These are phyloP conservation scores for Vicia faba DNA, from an alignment of 306 rosid genomes.

Conservation along the genomic window DNA sequence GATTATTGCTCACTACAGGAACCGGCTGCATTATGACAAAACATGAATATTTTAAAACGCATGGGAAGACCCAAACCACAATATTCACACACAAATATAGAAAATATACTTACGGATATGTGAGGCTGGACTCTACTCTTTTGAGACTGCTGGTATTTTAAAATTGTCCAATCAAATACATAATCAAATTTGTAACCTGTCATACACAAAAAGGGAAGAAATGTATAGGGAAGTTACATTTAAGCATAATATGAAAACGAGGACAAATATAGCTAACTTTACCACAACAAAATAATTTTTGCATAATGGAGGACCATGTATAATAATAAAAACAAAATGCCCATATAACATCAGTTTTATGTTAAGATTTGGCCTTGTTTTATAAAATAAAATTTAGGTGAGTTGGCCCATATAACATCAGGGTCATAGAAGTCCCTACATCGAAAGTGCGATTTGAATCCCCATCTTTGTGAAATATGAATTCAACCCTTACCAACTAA, in stretches of 20 bases:
- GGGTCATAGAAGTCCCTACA: not conserved
- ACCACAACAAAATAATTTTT: conserved; percentile 21
- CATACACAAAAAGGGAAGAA: conserved; percentile 5
- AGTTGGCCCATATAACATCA: not conserved
- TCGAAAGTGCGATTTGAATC: not conserved
- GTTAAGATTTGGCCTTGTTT: not conserved
- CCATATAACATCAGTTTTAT: not conserved
- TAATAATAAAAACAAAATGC: conserved; percentile 12
- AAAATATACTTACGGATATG: conserved; percentile 60
- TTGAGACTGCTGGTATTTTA: conserved; percentile 89
- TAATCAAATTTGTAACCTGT: conserved; percentile 89
- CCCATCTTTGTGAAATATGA: not conserved
- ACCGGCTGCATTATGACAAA: conserved; percentile 56
- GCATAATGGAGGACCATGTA: not conserved
- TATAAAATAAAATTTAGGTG: not conserved
- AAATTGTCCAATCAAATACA: conserved; percentile 91
- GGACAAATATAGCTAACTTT: not conserved
- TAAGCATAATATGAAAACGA: conserved; percentile 5
- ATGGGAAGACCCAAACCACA: not conserved
- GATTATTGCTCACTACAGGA: conserved; percentile 65
- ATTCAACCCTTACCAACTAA: not conserved
- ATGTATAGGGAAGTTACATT: conserved; percentile 18
- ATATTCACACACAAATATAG: conserved; percentile 12
- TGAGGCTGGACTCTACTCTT: conserved; percentile 66
- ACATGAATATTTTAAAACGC: conserved; percentile 42